A percentile compares a stretch with the other conserved stretches of the same genome.
Conservation (phyloP, 78 protist species). For the Tieghemostelium lacteum region DNA sequence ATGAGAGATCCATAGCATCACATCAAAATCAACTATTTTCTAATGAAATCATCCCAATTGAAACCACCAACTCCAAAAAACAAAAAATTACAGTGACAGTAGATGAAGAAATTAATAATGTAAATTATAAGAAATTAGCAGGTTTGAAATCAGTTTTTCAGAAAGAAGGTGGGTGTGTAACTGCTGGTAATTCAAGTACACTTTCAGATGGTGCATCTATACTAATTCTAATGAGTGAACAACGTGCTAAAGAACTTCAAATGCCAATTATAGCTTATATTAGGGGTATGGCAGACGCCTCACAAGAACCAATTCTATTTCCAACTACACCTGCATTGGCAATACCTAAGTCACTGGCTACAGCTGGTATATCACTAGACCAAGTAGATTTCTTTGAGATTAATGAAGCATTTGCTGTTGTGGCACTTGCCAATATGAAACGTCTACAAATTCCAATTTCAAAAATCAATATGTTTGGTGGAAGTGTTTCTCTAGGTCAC, state of each 20-base stretch:
- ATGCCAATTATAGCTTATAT: constrained; percentile 26
- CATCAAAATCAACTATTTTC: constrained; percentile 51
- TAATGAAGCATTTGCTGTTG: constrained; percentile 96
- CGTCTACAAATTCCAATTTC: constrained; percentile 66
- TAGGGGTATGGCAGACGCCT: constrained; percentile 91
- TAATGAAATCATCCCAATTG: constrained; percentile 76
- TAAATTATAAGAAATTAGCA: constrained; percentile 81
- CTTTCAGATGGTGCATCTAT: constrained; percentile 97
- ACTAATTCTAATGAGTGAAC: constrained; percentile 84
- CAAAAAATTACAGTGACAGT: constrained; percentile 1
- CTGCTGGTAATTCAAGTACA: constrained; percentile 95
- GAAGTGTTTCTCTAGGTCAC: constrained; percentile 98
- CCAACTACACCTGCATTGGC: constrained; percentile 93
- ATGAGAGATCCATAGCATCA: constrained; percentile 79
- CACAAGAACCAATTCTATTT: constrained; percentile 91
- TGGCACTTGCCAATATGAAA: constrained; percentile 89
- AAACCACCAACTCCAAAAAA: no score
- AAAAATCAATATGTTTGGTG: constrained; percentile 95
- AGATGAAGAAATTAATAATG: constrained; percentile 32
- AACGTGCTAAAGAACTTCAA: constrained; percentile 59
- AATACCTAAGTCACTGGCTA: constrained; percentile 67
- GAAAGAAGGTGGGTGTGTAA: constrained; percentile 85
- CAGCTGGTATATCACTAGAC: not conserved
- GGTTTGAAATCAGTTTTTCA: constrained; percentile 83
- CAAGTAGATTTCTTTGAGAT: constrained; percentile 92